A percentile compares a stretch with the other conserved stretches of the same genome.
Conservation (phyloP, 2,329 filamentous ascomycete genomes). For the Fusarium tanahbumbuense region DNA sequence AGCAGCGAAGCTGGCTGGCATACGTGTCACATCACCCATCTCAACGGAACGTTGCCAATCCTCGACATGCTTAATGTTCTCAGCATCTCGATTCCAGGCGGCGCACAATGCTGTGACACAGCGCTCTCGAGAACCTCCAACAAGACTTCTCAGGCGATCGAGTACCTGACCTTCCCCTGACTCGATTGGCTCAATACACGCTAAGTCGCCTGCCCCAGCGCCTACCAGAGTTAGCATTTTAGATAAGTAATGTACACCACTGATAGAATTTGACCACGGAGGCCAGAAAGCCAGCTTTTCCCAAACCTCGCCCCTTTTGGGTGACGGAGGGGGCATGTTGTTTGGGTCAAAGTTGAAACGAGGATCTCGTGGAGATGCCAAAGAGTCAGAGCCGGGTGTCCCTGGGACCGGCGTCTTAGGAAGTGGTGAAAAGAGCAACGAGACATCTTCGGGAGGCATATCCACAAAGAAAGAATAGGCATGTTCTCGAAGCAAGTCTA, state of each 20-base stretch:
- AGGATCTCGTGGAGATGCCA: conserved; percentile 73
- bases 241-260: conserved; percentile 89
- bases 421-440: conserved; percentile 84
- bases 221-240: conserved; percentile 85
- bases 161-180: conserved; percentile 66
- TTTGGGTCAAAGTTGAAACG: conserved; percentile 84
- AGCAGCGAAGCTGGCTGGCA: conserved; percentile 86
- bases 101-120: conserved; percentile 87
- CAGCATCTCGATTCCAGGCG: conserved; percentile 93
- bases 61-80: conserved; percentile 91
- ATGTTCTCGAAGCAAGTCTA: conserved; percentile 83
- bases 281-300: conserved; percentile 98
- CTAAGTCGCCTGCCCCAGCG: conserved; percentile 88
- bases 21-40: conserved; percentile 86
- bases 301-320: conserved; percentile 85
- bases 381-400: conserved; percentile 48
- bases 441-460: conserved; percentile 90
- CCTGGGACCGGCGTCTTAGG: conserved; percentile 65
- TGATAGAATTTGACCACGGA: conserved; percentile 89
- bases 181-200: conserved; percentile 75
- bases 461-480: conserved; percentile 86
- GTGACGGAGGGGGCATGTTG: conserved; percentile 80
- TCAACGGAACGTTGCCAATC: conserved; percentile 91
- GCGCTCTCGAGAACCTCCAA: conserved; percentile 83
- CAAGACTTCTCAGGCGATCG: conserved; percentile 80